Evolutionary conservation across 2,329 filamentous ascomycete species (phyloP).

Genomic region (Aspergillus niger): DNA sequence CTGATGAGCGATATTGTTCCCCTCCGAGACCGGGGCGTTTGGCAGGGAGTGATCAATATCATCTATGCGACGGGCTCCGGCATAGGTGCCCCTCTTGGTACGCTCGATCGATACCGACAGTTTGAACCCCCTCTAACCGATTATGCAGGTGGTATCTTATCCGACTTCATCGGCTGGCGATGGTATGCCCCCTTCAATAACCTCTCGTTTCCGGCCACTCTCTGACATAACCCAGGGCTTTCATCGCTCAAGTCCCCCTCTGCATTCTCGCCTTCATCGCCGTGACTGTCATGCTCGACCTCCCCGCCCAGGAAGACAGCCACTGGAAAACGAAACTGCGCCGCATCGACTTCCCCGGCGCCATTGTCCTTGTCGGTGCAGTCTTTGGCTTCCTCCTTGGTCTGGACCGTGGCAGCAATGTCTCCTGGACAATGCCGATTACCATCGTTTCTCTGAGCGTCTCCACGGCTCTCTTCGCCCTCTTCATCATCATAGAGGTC

Average conservation of each 20-base stretch:
- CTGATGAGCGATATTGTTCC: constrained; percentile 71
- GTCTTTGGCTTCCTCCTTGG: constrained; percentile 68
- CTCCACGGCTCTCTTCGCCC: constrained; percentile 60
- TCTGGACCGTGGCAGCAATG: constrained; percentile 72
- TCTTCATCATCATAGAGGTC: constrained; percentile 71
- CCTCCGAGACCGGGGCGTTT: constrained; percentile 68
- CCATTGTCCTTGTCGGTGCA: constrained; percentile 64
- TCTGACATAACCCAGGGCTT: constrained; percentile 56
- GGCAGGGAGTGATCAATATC: constrained; percentile 74
- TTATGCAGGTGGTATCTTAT: constrained; percentile 59
- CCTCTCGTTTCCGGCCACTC: not conserved
- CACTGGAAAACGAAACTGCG: constrained; percentile 68
- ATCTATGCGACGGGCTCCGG: constrained; percentile 69
- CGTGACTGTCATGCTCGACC: constrained; percentile 63
- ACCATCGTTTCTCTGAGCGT: constrained; percentile 61
- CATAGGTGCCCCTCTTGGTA: constrained; percentile 67
- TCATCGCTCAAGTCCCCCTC: constrained; percentile 69
- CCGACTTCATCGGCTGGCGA: constrained; percentile 73
- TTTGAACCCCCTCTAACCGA: constrained; percentile 16
- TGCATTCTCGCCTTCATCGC: constrained; percentile 66
- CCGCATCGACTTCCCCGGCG: constrained; percentile 73
- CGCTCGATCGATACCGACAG: not conserved
- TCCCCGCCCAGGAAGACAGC: constrained; percentile 59
- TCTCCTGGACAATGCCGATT: constrained; percentile 63
- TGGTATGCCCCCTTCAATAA: constrained; percentile 53